A percentile compares a stretch with the other conserved stretches of the same genome.
Evolutionary conservation across 2,329 filamentous ascomycete species (phyloP).

Genomic region (Ophiobolus disseminans): DNA sequence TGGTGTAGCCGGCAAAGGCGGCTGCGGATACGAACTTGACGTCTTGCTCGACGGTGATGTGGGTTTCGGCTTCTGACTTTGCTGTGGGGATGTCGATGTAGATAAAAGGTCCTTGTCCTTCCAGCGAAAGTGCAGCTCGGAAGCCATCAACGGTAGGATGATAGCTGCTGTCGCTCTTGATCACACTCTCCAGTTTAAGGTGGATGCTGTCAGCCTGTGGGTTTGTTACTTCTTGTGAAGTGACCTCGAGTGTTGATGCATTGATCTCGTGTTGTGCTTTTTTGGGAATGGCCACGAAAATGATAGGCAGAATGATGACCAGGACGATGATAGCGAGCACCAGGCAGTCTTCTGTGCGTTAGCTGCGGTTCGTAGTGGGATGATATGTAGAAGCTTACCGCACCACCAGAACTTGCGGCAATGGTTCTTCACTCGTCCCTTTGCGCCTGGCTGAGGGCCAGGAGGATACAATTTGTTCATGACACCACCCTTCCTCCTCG

Average conservation of each 20-base stretch:
- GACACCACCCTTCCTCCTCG: conserved; percentile 37
- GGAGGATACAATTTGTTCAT: conserved; percentile 45
- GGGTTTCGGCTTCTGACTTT: conserved; percentile 52
- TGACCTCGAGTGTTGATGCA: conserved; percentile 59
- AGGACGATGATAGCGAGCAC: conserved; percentile 58
- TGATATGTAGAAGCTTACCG: conserved; percentile 29
- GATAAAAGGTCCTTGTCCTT: conserved; percentile 52
- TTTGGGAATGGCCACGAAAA: conserved; percentile 66
- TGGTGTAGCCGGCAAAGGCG: conserved; percentile 60
- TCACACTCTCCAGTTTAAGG: conserved; percentile 57
- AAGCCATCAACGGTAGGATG: conserved; percentile 64
- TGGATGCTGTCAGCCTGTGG: conserved; percentile 58
- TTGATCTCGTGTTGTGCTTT: conserved; percentile 64
- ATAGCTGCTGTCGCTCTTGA: conserved; percentile 58
- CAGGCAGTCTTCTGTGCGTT: conserved; percentile 51
- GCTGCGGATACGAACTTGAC: conserved; percentile 53
- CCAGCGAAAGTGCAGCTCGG: conserved; percentile 59
- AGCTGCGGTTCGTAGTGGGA: background rate
- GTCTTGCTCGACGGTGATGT: conserved; percentile 53
- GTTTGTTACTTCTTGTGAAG: conserved; percentile 58
- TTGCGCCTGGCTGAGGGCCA: conserved; percentile 39
- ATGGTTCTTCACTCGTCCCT: conserved; percentile 45
- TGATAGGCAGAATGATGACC: conserved; percentile 64
- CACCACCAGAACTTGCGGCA: conserved; percentile 50
- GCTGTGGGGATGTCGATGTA: conserved; percentile 55